Base-by-base conservation (phyloP, 2,329 filamentous ascomycete genomes). In the Cytospora schulzeri region DNA sequence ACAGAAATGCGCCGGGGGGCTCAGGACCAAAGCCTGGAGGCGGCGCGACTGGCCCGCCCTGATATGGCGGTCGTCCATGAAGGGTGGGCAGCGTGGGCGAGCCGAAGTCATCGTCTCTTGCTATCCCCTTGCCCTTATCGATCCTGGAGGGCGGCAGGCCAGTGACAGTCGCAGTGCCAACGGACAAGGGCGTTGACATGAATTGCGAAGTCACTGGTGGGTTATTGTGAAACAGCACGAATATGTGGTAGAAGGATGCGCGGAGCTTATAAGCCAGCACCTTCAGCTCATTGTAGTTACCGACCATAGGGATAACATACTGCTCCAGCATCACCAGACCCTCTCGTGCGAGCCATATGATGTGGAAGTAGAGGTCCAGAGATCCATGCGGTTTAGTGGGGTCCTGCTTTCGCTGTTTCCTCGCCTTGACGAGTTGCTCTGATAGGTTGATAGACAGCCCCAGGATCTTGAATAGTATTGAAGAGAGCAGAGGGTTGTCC, bases 221-320 rank as follows among this genome's bases (percentile, higher is more conserved):
- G 60, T 92, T 88, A 77, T 97, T 97, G 79, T 97, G 92, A 74
- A 97, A 98, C 15, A 98, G 85, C 61, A 96, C 95, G 75, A 97
- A 97, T 69, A 99, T 92, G 78, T 99, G 94, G 71, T 96, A 95
- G 74, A 98, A 96, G 24, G 92, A 96, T 19, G 95, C 95, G 66
- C 92, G 89, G 17, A 99, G 84, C 77, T 98, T 99, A 75, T 92
- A 92, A 24, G 91, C 89, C 68, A 99, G 84, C 53, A 98, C 93
- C 73, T 93, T 93, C 64, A 97, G 87, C 75, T 96, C 93, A 72
- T 82, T 87, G 77, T 88, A 92, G 72, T 86, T 89, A 70, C 84
- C 88, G 63, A 92, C 91, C 85, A 90, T 91, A 51, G 94, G 95
- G 24, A 98, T 80, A 55, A 99, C 88, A 74, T 94, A 95, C 73